A percentile compares a stretch with the other conserved stretches of the same genome.
These are phyloP conservation scores for Cercophora samala DNA, from an alignment of 495 filamentous ascomycete genomes.

Conservation along the genomic window DNA sequence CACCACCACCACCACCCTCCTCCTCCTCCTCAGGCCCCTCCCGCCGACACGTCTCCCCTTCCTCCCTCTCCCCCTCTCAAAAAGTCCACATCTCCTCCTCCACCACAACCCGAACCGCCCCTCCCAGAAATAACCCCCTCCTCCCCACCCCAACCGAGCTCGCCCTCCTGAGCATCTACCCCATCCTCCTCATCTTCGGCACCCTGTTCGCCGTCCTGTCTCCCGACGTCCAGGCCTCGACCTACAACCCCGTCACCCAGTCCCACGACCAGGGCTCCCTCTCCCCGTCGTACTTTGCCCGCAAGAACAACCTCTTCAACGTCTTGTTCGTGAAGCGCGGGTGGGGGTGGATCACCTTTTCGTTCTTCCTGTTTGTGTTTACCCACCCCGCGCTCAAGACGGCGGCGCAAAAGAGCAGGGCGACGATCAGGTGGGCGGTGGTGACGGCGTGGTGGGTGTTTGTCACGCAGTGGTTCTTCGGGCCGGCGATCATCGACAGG, in stretches of 20 bases:
- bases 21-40: constrained; percentile 16
- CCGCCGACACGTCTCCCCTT: constrained; percentile 4
- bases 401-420: constrained; percentile 44
- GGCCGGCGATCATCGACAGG: constrained; percentile 82
- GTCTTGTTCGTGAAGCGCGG: constrained; percentile 88
- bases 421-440: constrained; percentile 61
- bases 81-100: constrained; percentile 12
- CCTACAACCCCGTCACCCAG: constrained; percentile 54
- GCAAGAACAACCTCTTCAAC: constrained; percentile 89
- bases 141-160: constrained; percentile 62
- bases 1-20: constrained; percentile 4
- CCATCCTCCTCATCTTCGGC: constrained; percentile 70
- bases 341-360: constrained; percentile 82
- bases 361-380: constrained; percentile 58
- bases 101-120: not conserved
- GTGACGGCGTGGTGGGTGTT: constrained; percentile 72
- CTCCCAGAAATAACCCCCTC: constrained; percentile 44
- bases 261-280: constrained; percentile 52
- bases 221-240: constrained; percentile 58
- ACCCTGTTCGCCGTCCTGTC: constrained; percentile 75
- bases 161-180: constrained; percentile 66
- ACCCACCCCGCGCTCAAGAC: constrained; percentile 52
- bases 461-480: constrained; percentile 95
- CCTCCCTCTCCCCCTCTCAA: not conserved
- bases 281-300: constrained; percentile 85